phyloP scores from a whole-genome alignment of 495 filamentous ascomycete genomes.

The Penicillium herquei region DNA sequence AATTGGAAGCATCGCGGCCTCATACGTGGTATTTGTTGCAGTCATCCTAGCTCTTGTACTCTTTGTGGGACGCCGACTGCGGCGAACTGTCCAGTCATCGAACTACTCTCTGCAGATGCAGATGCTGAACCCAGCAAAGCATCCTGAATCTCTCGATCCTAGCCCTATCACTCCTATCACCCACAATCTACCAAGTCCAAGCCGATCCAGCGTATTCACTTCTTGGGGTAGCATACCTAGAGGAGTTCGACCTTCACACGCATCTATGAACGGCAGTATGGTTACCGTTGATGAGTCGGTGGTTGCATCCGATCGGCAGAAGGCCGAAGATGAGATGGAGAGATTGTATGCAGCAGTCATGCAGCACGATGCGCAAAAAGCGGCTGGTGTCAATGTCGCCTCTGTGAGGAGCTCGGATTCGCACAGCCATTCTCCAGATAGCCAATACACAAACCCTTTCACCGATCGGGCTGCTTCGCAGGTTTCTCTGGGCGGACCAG shows the following conservation, averaged over 20 bases:
- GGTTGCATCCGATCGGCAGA: conserved; percentile 66
- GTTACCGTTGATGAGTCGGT: conserved; percentile 71
- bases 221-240: conserved; percentile 45
- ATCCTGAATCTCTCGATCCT: conserved; percentile 44
- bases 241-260: conserved; percentile 32
- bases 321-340: conserved; percentile 78
- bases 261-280: conserved; percentile 48
- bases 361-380: conserved; percentile 78
- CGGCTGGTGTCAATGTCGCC: conserved; percentile 29
- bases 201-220: conserved; percentile 28
- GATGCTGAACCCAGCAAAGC: conserved; percentile 58
- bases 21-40: conserved; percentile 72
- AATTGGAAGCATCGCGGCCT: conserved; percentile 74
- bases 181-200: conserved; percentile 41
- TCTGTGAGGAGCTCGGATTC: conserved; percentile 18
- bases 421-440: conserved; percentile 35
- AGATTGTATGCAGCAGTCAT: conserved; percentile 88
- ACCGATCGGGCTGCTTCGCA: conserved; percentile 30
- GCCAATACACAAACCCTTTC: conserved; percentile 38
- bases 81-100: conserved; percentile 52
- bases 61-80: conserved; percentile 58
- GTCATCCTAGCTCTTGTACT: conserved; percentile 66
- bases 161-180: conserved; percentile 47
- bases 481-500: conserved; percentile 7
- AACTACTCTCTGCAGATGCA: conserved; percentile 57